Evolutionary conservation across 805 yeast species (phyloP), one percentile per base, ranked within the genome.

Genomic region (Pichia eremophila): DNA sequence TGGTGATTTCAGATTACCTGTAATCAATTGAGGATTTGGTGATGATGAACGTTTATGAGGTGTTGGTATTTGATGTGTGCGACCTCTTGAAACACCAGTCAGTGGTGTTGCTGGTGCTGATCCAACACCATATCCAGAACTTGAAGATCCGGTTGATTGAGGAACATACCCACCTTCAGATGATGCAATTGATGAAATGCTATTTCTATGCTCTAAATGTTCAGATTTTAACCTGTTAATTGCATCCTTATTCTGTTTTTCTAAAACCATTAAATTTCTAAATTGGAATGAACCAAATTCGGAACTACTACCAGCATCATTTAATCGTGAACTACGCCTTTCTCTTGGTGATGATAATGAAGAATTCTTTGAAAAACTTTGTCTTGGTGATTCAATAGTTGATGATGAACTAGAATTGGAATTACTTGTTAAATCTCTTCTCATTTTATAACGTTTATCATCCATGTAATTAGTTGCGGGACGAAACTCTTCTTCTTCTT

Each of bases 201-300:
- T 62, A 34, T 56, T 60, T 19, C 68, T 48, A 55, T 78, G 81
- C 53, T 81, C 86, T 53, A 82, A 54, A 62, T 87, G 95, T 61
- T 91, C 98, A 31, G 74, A 82, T 58, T 89, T 85, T 60, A 93
- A 74, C 52, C 96, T 71, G 58, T 86, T 85, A 53, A 93, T 88
- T 14, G 85, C 90, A 65, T 90, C 97, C 59, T 87, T 88, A 60
- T 93, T 93, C 9, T 96, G 97, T 57, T 85, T 85, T 56, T 93
- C 98, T 47, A 95, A 73, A 7, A 93, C 93, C 5, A 91, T 82
- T 52, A 93, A 68, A 61, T 93, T 93, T 54, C 96, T 74, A 66
- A 86, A 93, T 50, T 86, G 83, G 64, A 93, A 93, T 5, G 93
- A 83, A 0, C 99, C 99, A 74, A 93, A 93, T 57, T 91, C 91